Base-by-base conservation (phyloP, 768 basidiomycete species). In the Amanita brunnescens region DNA sequence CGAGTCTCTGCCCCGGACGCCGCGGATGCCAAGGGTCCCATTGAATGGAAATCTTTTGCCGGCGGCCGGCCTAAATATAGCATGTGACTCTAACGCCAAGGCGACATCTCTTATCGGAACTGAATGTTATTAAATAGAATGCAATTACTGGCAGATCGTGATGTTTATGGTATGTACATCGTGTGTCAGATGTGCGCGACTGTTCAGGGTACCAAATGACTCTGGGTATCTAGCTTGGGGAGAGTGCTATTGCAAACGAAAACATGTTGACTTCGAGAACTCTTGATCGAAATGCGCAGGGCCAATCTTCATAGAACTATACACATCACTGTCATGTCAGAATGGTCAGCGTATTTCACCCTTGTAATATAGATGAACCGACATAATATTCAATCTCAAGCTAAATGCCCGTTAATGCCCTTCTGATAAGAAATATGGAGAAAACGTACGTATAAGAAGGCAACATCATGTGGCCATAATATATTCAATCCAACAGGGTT, bases 371-470 rank as follows among this genome's bases (percentile, higher is more conserved):
- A 61, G 54, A 55, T 47, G 47, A 55, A 78, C 87, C 70, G 49
- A 89, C 87, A 67, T 92, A 93, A 70, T 92, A 93, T 61, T 97
- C 94, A 53, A 97, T 89, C 72, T 97, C 94, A 59, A 97, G 76
- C 94, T 97, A 14, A 16, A 34, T 5, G 18, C 2, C 29, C 29
- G 14, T 40, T 26, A 42, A 26, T 18, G 13, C 21, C 42, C 32
- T 6, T 20, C n/a, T 29, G 30, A 40, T 12, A 43, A 30, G 16
- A n/a, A 24, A n/a, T 23, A 23, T 7, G 21, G 43, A 40, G 16
- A 40, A 40, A 21, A 86, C 94, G 67, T 64, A 97, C 95, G 68
- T 87, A 99, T 58, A 97, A 74, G 65, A 94, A 93, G 0, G 88
- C 96, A 50, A 87, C 85, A 60, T 78, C 76, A 41, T 80, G 71